A percentile compares a stretch with the other conserved stretches of the same genome.
These are phyloP conservation scores for Priceomyces carsonii DNA, from an alignment of 805 yeast genomes.

Conservation along the genomic window DNA sequence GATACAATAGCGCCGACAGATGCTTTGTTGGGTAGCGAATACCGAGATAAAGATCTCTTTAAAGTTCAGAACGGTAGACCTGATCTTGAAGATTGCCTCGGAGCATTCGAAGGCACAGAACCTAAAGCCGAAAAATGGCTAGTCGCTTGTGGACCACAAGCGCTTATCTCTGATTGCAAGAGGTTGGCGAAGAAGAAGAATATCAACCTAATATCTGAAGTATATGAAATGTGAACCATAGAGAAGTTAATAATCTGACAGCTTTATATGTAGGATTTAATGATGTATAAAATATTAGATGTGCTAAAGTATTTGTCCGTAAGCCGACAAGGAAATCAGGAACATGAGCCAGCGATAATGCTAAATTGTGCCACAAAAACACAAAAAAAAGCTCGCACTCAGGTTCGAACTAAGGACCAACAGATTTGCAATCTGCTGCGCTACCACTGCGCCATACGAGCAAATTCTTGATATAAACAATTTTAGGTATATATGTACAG, in stretches of 20 bases:
- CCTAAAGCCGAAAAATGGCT: slow-evolving; percentile 49
- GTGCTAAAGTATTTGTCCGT: too few relatives aligned
- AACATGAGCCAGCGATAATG: too few relatives aligned
- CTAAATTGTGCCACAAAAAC: slow-evolving; percentile 1
- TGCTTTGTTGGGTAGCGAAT: slow-evolving; percentile 14
- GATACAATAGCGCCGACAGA: slow-evolving; percentile 21
- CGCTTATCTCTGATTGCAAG: slow-evolving; percentile 42
- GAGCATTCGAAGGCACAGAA: slow-evolving; percentile 23
- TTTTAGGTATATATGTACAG: too few relatives aligned
- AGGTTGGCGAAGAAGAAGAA: slow-evolving; percentile 35
- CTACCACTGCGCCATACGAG: slow-evolving; percentile 94
- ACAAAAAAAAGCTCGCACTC: slow-evolving; percentile 74
- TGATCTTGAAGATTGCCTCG: slow-evolving; percentile 31
- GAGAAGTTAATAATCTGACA: too few relatives aligned
- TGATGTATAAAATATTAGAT: too few relatives aligned
- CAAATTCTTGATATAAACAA: too few relatives aligned
- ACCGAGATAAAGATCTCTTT: slow-evolving; percentile 2
- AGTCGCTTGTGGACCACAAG: slow-evolving; percentile 58
- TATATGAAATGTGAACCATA: slow-evolving; percentile 33
- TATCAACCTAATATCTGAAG: slow-evolving; percentile 45
- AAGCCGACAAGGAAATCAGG: too few relatives aligned
- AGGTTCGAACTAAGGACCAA: slow-evolving; percentile 97
- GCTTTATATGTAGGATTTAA: too few relatives aligned
- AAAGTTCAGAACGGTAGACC: slow-evolving; percentile 45
- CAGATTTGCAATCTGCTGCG: slow-evolving; percentile 99